Percentiles rank a stretch among this genome's conserved stretches.
Conservation (phyloP, 306 rosid species). For the Cucurbita argyrosperma region DNA sequence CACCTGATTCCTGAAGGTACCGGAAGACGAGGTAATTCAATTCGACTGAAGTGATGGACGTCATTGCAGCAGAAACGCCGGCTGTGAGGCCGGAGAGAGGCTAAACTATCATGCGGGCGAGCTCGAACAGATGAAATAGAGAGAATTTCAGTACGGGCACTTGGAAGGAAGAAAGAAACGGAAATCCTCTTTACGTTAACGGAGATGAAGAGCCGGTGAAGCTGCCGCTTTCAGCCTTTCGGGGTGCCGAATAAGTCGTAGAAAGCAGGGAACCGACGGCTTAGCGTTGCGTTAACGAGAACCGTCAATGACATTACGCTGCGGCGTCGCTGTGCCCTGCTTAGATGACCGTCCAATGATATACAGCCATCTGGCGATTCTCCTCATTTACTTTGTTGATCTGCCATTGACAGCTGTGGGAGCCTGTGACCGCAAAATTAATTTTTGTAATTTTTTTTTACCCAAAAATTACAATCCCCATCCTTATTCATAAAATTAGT, state of each 20-base stretch:
- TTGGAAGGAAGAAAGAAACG: neutral
- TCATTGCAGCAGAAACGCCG: slow-evolving; percentile 28
- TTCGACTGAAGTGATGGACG: slow-evolving; percentile 65
- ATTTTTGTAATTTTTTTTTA: neutral
- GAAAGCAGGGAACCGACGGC: neutral
- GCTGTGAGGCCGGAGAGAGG: slow-evolving; percentile 18
- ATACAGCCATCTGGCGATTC: neutral
- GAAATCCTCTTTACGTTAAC: neutral
- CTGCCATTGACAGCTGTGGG: neutral
- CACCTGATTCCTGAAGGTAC: slow-evolving; percentile 92
- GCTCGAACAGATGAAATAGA: neutral
- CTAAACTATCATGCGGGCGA: slow-evolving; percentile 23
- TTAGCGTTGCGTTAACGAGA: neutral
- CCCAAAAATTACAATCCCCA: neutral
- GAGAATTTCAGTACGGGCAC: neutral
- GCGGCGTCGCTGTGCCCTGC: neutral
- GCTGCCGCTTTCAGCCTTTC: neutral
- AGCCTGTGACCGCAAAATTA: neutral
- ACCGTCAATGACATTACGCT: neutral
- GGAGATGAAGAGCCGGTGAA: neutral
- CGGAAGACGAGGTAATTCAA: slow-evolving; percentile 77
- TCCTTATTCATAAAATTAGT: too few species aligned
- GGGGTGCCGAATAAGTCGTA: neutral
- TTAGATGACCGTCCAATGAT: neutral
- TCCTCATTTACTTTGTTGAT: neutral